A percentile compares a stretch with the other conserved stretches of the same genome.
phyloP scores from a whole-genome alignment of 192 early-diverging fungal genomes.

The Lobosporangium transversale region DNA sequence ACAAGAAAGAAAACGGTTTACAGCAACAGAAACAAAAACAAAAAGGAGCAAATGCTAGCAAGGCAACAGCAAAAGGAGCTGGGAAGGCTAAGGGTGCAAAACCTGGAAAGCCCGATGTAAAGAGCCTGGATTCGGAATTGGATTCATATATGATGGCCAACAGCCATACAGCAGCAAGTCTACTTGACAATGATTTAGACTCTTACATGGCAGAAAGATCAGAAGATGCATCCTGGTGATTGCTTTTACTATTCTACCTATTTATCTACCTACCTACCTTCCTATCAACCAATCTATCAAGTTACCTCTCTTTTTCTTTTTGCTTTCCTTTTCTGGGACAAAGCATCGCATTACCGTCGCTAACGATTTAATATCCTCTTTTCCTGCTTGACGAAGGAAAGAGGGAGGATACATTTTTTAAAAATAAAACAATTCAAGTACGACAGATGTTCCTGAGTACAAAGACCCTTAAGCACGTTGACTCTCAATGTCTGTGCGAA shows the following conservation, averaged over 20 bases:
- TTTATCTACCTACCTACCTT: neutral
- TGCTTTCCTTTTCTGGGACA: neutral
- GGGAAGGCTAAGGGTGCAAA: neutral
- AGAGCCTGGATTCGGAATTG: conserved; percentile 44
- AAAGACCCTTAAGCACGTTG: too few relatives aligned
- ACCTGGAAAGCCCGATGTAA: conserved; percentile 8
- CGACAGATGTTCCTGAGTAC: too few relatives aligned
- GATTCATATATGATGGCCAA: conserved; percentile 51
- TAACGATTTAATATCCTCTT: too few relatives aligned
- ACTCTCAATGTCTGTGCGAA: too few relatives aligned
- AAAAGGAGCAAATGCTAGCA: neutral
- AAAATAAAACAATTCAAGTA: too few relatives aligned
- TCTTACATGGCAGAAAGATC: conserved; percentile 51
- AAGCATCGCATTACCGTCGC: too few relatives aligned
- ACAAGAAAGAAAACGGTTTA: neutral
- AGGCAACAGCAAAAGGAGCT: conserved; percentile 3
- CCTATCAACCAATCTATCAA: neutral
- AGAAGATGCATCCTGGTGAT: conserved; percentile 16
- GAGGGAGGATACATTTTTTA: too few relatives aligned
- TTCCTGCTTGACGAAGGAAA: too few relatives aligned
- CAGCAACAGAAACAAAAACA: neutral
- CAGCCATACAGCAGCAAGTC: conserved; percentile 27
- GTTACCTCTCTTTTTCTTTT: neutral
- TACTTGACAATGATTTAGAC: conserved; percentile 53
- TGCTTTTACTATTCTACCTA: neutral